A percentile compares a stretch with the other conserved stretches of the same genome.
Conservation (phyloP, 1,139 yeast species). For the Hyphopichia wangnamkhiaoensis region DNA sequence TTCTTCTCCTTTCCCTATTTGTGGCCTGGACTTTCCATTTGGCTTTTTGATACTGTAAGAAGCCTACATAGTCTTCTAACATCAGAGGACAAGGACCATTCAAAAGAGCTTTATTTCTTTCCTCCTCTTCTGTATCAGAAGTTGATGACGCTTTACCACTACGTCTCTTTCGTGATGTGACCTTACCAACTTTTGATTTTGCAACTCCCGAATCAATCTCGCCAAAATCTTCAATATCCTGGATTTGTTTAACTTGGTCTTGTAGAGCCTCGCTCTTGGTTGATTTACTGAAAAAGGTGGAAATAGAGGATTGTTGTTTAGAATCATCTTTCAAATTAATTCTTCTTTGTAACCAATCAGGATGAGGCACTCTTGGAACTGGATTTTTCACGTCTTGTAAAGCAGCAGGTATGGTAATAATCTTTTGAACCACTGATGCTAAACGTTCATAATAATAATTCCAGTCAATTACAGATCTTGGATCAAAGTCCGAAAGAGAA, state of each 20-base stretch:
- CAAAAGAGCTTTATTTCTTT: conserved; percentile 43
- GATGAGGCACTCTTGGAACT: conserved; percentile 91
- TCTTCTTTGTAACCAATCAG: conserved; percentile 83
- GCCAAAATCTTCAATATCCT: conserved; percentile 83
- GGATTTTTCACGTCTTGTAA: conserved; percentile 88
- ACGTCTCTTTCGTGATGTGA: conserved; percentile 40
- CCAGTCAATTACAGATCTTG: conserved; percentile 92
- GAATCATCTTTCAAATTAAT: conserved; percentile 63
- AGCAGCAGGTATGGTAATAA: conserved; percentile 97
- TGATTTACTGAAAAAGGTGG: conserved; percentile 54
- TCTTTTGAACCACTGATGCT: conserved; percentile 91
- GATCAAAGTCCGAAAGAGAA: conserved; percentile 78
- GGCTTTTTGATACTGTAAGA: conserved; percentile 76
- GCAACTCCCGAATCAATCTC: conserved; percentile 23
- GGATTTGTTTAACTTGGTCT: conserved; percentile 31
- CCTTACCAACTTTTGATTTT: conserved; percentile 50
- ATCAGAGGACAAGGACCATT: conserved; percentile 69
- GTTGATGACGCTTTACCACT: conserved; percentile 20
- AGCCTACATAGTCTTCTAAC: conserved; percentile 71
- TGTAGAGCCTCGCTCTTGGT: conserved; percentile 31
- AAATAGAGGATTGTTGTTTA: conserved; percentile 68
- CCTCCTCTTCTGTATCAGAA: conserved; percentile 47
- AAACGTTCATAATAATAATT: conserved; percentile 85
- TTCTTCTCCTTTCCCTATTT: conserved; percentile 69
- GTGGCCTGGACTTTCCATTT: conserved; percentile 81